Conservation (phyloP, 768 basidiomycete species). For the Steccherinum ochraceum region DNA sequence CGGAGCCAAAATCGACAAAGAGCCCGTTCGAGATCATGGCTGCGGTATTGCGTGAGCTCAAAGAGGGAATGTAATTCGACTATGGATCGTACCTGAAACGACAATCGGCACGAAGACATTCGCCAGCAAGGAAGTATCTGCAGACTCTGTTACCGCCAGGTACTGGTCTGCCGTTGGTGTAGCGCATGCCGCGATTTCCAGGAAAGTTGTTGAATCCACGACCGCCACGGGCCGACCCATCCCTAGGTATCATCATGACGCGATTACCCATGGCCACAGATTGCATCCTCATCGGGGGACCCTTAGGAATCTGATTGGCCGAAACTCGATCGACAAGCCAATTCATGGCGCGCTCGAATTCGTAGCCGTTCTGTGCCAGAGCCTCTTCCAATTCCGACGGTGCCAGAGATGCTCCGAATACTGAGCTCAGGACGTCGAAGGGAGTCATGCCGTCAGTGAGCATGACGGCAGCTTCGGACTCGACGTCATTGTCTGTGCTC, state of each 20-base stretch:
- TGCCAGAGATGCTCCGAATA: conserved; percentile 87
- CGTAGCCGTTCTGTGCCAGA: conserved; percentile 78
- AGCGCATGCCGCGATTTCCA: conserved; percentile 29
- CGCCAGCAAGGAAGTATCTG: conserved; percentile 93
- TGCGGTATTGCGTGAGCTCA: too few relatives aligned
- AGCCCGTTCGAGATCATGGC: conserved; percentile 92
- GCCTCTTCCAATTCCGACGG: conserved; percentile 93
- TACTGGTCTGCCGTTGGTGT: conserved; percentile 47
- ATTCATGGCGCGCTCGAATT: conserved; percentile 94
- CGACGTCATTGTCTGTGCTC: conserved; percentile 25
- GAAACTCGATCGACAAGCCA: conserved; percentile 79
- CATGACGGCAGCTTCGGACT: conserved; percentile 49
- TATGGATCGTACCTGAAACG: conserved; percentile 87
- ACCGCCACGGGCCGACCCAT: conserved; percentile 36
- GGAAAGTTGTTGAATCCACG: conserved; percentile 27
- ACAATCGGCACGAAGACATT: conserved; percentile 94
- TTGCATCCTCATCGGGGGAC: conserved; percentile 43
- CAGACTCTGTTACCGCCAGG: conserved; percentile 78
- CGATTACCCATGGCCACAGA: conserved; percentile 49
- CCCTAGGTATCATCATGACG: conserved; percentile 60
- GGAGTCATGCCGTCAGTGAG: conserved; percentile 95
- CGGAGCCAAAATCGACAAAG: conserved; percentile 97
- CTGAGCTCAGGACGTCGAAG: conserved; percentile 89
- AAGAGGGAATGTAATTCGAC: too few relatives aligned
- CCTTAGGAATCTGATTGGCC: conserved; percentile 34